These are phyloP conservation scores for Gossypium laxum DNA, from an alignment of 441 rosid species.

Conservation along the genomic window DNA sequence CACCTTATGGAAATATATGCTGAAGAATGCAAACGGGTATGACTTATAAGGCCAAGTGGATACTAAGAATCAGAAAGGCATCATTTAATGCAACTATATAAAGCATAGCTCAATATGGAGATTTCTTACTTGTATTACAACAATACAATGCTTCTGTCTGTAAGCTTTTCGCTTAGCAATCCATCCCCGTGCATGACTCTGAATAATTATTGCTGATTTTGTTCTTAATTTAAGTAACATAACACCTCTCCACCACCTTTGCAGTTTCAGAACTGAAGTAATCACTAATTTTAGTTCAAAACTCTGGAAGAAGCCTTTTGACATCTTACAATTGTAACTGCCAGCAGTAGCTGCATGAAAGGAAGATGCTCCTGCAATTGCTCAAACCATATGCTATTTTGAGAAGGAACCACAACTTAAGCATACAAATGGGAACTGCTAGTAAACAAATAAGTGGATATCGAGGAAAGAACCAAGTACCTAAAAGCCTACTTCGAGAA, in stretches of 20 bases:
- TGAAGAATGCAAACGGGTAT: neutral
- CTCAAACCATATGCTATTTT: conserved; percentile 6
- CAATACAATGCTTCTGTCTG: conserved; percentile 33
- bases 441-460: neutral
- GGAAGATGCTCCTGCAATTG: conserved; percentile 39
- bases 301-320: conserved; percentile 24
- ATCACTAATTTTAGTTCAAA: conserved; percentile 21
- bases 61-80: neutral
- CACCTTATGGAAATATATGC: neutral
- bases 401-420: neutral
- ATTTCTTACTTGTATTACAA: neutral
- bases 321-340: conserved; percentile 13
- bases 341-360: conserved; percentile 16
- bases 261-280: conserved; percentile 42
- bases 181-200: conserved; percentile 50
- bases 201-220: conserved; percentile 47
- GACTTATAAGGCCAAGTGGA: neutral
- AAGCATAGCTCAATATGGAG: neutral
- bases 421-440: neutral
- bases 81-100: neutral
- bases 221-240: conserved; percentile 34
- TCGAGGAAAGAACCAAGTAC: conserved; percentile 27
- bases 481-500: conserved; percentile 49
- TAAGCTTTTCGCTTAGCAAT: conserved; percentile 36
- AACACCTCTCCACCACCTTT: conserved; percentile 75